Evolutionary conservation across 2,329 filamentous ascomycete genomes (phyloP).

Genomic region (Trichoderma simmonsii): DNA sequence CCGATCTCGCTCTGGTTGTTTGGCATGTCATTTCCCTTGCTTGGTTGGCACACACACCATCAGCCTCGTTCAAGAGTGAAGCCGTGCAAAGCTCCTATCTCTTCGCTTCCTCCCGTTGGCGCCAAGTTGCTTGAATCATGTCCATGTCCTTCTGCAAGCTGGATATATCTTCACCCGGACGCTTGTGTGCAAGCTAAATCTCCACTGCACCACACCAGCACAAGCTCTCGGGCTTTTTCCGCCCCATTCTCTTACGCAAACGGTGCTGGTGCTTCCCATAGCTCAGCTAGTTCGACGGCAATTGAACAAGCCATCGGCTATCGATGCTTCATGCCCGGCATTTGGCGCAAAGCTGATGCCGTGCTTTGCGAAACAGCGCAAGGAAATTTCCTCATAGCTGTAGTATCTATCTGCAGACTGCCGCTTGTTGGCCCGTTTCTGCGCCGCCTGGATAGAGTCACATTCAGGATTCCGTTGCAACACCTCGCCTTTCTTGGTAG

Average conservation of each 20-base stretch:
- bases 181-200: not conserved
- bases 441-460: not conserved
- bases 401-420: not conserved
- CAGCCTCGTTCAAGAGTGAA: not conserved
- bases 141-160: not conserved
- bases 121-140: not conserved
- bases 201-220: not conserved
- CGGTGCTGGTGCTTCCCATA: not conserved
- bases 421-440: not conserved
- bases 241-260: not conserved
- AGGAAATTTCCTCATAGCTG: not conserved
- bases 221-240: not conserved
- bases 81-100: not conserved
- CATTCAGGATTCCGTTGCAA: not conserved
- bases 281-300: not conserved
- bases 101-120: not conserved
- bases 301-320: not conserved
- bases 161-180: conserved; percentile 2
- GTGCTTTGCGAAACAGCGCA: not conserved
- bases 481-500: not conserved
- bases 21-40: not conserved
- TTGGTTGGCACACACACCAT: not conserved
- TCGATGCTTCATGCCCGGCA: not conserved
- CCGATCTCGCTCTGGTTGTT: not conserved
- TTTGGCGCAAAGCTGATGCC: not conserved